Evolutionary conservation across 345 rosid species (phyloP), one percentile per base, ranked within the genome.

Genomic region (Ailanthus altissimus): DNA sequence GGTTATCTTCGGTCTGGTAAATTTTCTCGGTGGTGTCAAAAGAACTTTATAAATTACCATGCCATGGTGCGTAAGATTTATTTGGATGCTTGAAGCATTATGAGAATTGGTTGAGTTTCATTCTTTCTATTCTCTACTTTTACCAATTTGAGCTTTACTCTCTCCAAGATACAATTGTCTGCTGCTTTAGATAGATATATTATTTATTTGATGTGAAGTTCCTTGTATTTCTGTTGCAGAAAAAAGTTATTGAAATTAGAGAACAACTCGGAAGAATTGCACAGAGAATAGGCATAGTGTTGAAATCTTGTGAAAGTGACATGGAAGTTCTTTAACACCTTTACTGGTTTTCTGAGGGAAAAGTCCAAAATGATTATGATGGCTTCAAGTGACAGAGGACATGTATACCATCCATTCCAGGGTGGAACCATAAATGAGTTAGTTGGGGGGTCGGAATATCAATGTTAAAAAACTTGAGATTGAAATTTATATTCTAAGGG

Each of bases 1-100:
- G 99, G 97, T 80, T 95, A 89, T 84, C 90, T 92, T n/a, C 89
- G 89, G 76, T 93, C 98, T 57, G 87, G 94, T 67, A 90, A 88
- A 85, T 89, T 98, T 65, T 83, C 92, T 6, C 88, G 88, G 61
- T 95, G 99, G 99, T 93, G 98, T 75, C 83, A 88, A 73, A 90
- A 82, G 85, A 95, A 95, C 83, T 93, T 84, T 38, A 77, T 95
- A 68, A 93, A 95, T 87, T 89, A 87, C 79, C 97, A 93, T 9
- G 90, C 98, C 73, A 92, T 95, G 98, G 99, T 95, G 42, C 23
- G 84, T 69, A 60, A 80, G n/a, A 26, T 54, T 40, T 70, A 49
- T 78, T 74, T 15, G 21, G 70, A 70, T 16, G 61, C 20, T 79
- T 58, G 16, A 32, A 67, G 68, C 59, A 72, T 49, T 73, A 53